These are phyloP conservation scores for Trichophyton simii DNA, from an alignment of 2,329 filamentous ascomycete species.

Conservation along the genomic window DNA sequence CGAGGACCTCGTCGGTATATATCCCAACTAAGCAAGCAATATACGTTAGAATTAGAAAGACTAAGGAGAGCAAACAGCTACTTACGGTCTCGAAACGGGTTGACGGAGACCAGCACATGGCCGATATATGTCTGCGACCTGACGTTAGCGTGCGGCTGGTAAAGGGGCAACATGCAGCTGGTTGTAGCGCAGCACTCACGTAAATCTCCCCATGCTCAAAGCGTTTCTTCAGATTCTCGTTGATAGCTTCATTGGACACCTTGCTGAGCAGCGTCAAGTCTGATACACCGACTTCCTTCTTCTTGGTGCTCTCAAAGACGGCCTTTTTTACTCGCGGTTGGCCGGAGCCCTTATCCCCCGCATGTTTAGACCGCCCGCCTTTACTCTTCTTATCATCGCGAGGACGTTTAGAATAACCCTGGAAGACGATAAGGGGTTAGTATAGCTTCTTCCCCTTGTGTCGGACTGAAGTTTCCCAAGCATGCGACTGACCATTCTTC, in stretches of 20 bases:
- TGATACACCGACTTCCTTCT: conserved; percentile 97
- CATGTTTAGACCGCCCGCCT: conserved; percentile 32
- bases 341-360: conserved; percentile 32
- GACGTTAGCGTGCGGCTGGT: neutral
- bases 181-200: conserved; percentile 33
- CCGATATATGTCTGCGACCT: conserved; percentile 74
- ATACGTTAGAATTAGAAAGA: neutral
- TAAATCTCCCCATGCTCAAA: conserved; percentile 98
- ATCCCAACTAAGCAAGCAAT: conserved; percentile 57
- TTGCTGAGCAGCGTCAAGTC: conserved; percentile 96
- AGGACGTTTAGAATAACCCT: conserved; percentile 35
- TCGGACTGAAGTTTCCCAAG: neutral
- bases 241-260: conserved; percentile 98
- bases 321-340: conserved; percentile 80
- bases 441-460: too few relatives aligned
- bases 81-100: conserved; percentile 81
- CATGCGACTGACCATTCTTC: conserved; percentile 2
- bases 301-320: conserved; percentile 89
- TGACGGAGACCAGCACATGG: conserved; percentile 97
- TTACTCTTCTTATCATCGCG: conserved; percentile 27
- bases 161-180: neutral
- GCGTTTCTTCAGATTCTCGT: conserved; percentile 95
- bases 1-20: conserved; percentile 87
- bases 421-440: neutral
- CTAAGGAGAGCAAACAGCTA: neutral